Conservation (phyloP, 2,329 filamentous ascomycete species). For the Fusarium sp. region DNA sequence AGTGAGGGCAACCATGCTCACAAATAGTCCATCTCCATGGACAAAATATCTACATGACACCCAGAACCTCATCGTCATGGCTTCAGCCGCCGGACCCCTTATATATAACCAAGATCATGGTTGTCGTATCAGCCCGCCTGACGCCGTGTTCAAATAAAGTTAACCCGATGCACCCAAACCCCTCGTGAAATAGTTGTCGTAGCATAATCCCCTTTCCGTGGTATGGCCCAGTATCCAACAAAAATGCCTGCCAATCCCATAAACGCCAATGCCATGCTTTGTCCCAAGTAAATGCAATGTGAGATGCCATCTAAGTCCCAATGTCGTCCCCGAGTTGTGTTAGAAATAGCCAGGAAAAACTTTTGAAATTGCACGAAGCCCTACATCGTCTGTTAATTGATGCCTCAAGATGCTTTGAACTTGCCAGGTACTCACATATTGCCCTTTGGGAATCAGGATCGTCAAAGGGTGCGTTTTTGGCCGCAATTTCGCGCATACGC, state of each 20-base stretch:
- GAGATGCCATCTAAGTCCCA: slow-evolving; percentile 22
- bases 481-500: slow-evolving; percentile 55
- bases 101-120: slow-evolving; percentile 13
- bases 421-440: slow-evolving; percentile 48
- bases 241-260: slow-evolving; percentile 28
- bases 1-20: neutral
- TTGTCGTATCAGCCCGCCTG: slow-evolving; percentile 16
- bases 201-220: slow-evolving; percentile 22
- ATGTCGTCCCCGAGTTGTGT: slow-evolving; percentile 8
- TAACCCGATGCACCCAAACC: slow-evolving; percentile 30
- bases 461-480: slow-evolving; percentile 54
- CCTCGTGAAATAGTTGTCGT: slow-evolving; percentile 21
- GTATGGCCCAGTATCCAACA: slow-evolving; percentile 30
- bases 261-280: slow-evolving; percentile 46
- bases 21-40: neutral
- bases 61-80: neutral
- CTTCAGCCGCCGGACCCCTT: neutral
- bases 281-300: slow-evolving; percentile 25
- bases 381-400: slow-evolving; percentile 43
- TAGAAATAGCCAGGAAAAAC: slow-evolving; percentile 54
- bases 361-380: slow-evolving; percentile 54
- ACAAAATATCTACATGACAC: neutral
- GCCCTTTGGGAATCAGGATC: slow-evolving; percentile 52
- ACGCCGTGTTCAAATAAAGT: slow-evolving; percentile 34
- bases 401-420: neutral